phyloP scores from a whole-genome alignment of 1,139 yeast species.

The Eremothecium cymbalariae region DNA sequence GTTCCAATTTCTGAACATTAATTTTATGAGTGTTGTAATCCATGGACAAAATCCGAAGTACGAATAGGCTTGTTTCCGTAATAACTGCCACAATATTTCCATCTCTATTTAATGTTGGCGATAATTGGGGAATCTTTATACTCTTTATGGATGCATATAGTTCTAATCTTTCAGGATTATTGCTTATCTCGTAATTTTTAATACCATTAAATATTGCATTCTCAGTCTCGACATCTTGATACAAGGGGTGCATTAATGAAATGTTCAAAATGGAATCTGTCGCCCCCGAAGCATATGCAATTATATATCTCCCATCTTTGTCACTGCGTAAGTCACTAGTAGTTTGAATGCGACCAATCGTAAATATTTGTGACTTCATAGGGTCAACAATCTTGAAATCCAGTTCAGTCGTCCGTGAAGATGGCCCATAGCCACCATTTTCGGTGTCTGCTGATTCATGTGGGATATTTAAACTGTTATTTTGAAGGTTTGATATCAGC shows the following conservation, averaged over 20 bases:
- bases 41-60: constrained; percentile 20
- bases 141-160: constrained; percentile 14
- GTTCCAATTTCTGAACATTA: constrained; percentile 14
- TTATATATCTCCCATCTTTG: constrained; percentile 16
- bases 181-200: neutral
- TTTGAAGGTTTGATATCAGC: constrained; percentile 9
- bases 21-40: constrained; percentile 12
- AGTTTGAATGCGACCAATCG: constrained; percentile 21
- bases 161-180: constrained; percentile 1
- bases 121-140: constrained; percentile 21
- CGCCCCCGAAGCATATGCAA: constrained; percentile 20
- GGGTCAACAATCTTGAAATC: constrained; percentile 10
- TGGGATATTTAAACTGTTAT: constrained; percentile 7
- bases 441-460: neutral
- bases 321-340: constrained; percentile 20
- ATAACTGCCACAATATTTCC: constrained; percentile 25
- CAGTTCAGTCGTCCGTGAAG: neutral
- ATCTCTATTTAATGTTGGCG: constrained; percentile 17
- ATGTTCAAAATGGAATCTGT: constrained; percentile 17
- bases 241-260: constrained; percentile 5
- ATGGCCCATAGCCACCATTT: neutral
- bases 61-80: constrained; percentile 22
- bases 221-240: neutral
- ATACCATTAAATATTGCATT: neutral
- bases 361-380: constrained; percentile 12